Percentiles rank a stretch among this genome's conserved stretches.
Conservation (phyloP, 2,329 filamentous ascomycete species). For the Diaporthe sp. region DNA sequence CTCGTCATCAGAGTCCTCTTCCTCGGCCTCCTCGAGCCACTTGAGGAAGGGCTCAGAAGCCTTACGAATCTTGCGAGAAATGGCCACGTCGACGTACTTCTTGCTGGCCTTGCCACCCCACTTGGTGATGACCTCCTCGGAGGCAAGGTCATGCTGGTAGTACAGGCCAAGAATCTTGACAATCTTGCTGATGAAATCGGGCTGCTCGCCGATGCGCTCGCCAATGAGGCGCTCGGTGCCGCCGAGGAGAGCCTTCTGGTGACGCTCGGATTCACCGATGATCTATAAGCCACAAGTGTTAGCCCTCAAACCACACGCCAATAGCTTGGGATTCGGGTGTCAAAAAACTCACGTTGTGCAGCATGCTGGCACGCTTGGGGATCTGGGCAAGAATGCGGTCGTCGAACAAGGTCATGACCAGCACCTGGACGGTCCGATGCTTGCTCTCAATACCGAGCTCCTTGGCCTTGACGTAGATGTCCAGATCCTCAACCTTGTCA, state of each 20-base stretch:
- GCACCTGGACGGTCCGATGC: constrained; percentile 91
- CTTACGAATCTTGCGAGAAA: constrained; percentile 95
- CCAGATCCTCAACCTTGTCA: constrained; percentile 84
- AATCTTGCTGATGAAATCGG: constrained; percentile 79
- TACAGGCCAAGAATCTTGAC: constrained; percentile 89
- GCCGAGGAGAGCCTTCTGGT: constrained; percentile 94
- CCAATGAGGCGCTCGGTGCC: constrained; percentile 93
- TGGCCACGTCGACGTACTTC: constrained; percentile 92
- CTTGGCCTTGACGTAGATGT: constrained; percentile 96
- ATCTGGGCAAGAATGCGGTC: constrained; percentile 92
- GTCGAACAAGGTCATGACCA: constrained; percentile 94
- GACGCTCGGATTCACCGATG: constrained; percentile 83
- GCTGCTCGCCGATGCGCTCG: constrained; percentile 76
- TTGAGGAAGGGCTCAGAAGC: constrained; percentile 92
- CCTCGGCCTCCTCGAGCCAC: constrained; percentile 91
- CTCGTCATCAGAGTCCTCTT: constrained; percentile 62
- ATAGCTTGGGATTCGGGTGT: no score
- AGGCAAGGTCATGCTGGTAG: constrained; percentile 90
- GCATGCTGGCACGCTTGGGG: constrained; percentile 81
- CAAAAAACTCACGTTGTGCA: constrained; percentile 77
- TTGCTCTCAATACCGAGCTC: constrained; percentile 94
- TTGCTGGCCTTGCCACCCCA: constrained; percentile 98
- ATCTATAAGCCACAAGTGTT: constrained; percentile 59
- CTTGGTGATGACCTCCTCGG: constrained; percentile 86
- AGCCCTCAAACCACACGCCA: constrained; percentile 36